Evolutionary conservation across 225 moss, liverwort and hornwort genomes (phyloP).

Genomic region (Marchantia paleacea): DNA sequence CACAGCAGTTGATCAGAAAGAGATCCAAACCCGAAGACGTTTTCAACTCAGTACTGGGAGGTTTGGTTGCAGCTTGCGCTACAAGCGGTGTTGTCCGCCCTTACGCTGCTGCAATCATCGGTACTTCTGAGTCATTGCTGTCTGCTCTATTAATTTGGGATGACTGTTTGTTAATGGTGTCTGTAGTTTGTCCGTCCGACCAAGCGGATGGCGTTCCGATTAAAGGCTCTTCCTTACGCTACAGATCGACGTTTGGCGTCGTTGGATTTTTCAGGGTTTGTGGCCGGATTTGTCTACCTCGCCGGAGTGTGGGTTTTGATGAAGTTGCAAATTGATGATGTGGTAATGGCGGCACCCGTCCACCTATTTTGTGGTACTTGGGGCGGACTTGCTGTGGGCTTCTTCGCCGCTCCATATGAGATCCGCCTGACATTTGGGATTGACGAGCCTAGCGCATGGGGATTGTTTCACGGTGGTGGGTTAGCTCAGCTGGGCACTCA

Average conservation of each 20-base stretch:
- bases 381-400: conserved; percentile 47
- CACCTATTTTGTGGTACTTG: conserved; percentile 50
- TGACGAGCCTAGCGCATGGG: conserved; percentile 28
- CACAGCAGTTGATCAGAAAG: conserved; percentile 34
- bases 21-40: conserved; percentile 46
- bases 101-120: conserved; percentile 40
- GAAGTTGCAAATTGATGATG: conserved; percentile 44
- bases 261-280: conserved; percentile 18
- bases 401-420: conserved; percentile 32
- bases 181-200: not conserved
- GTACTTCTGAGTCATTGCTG: conserved; percentile 10
- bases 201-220: not conserved
- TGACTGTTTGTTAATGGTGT: not conserved
- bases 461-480: conserved; percentile 45
- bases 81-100: conserved; percentile 46
- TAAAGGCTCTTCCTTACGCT: not conserved
- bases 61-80: conserved; percentile 46
- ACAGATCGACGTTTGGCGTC: not conserved
- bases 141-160: not conserved
- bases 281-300: conserved; percentile 38
- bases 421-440: conserved; percentile 42
- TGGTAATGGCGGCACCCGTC: conserved; percentile 45
- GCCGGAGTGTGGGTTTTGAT: conserved; percentile 31
- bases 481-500: conserved; percentile 36
- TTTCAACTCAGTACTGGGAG: conserved; percentile 47